These are phyloP conservation scores for Pseudogymnoascus sp. DNA, from an alignment of 2,329 filamentous ascomycete species.

Conservation along the genomic window DNA sequence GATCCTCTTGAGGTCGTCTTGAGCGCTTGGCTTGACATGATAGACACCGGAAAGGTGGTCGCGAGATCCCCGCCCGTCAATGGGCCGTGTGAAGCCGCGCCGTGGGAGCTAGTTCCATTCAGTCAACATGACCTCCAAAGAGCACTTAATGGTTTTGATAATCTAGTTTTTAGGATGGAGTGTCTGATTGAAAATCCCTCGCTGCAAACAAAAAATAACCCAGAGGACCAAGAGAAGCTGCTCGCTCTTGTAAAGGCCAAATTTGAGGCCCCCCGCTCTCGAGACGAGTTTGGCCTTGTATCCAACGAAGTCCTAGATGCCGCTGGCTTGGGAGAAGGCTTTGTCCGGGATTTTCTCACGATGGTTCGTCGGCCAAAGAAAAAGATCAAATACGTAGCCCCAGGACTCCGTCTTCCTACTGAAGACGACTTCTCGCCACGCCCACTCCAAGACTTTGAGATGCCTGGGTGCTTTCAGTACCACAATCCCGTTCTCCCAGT, in stretches of 20 bases:
- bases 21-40: slow-evolving; percentile 16
- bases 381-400: too few relatives aligned
- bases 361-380: too few relatives aligned
- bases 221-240: slow-evolving; percentile 9
- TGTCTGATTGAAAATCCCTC: background rate
- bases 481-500: too few relatives aligned
- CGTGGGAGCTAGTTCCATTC: slow-evolving; percentile 14
- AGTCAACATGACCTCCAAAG: slow-evolving; percentile 11
- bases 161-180: slow-evolving; percentile 6
- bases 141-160: slow-evolving; percentile 9
- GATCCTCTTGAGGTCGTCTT: slow-evolving; percentile 18
- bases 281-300: slow-evolving; percentile 9
- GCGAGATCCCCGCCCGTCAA: slow-evolving; percentile 3
- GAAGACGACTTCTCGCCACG: too few relatives aligned
- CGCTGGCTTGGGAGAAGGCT: slow-evolving; percentile 3
- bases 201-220: slow-evolving; percentile 11
- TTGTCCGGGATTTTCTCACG: slow-evolving; percentile 8
- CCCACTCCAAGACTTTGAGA: too few relatives aligned
- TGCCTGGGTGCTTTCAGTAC: too few relatives aligned
- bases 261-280: background rate
- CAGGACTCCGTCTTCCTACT: too few relatives aligned
- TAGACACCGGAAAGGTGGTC: slow-evolving; percentile 14
- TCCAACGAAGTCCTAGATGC: slow-evolving; percentile 10
- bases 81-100: slow-evolving; percentile 12
- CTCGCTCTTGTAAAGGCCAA: background rate